Percentiles rank a stretch among this genome's conserved stretches.
Conservation (phyloP, 805 yeast species). For the Saitoella complicata region DNA sequence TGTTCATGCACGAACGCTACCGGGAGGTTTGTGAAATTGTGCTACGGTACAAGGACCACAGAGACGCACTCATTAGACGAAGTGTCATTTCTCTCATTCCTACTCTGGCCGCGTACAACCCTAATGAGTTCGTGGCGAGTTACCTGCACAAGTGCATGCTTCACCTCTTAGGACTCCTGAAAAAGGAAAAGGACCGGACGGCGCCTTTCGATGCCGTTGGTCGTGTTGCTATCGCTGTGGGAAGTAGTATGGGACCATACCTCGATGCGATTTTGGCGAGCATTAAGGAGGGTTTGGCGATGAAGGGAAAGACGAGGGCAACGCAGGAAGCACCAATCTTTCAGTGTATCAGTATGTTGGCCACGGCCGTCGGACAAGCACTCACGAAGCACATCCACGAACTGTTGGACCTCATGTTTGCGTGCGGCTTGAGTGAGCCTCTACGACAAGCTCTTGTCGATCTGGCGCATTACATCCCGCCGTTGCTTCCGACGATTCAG, state of each 20-base stretch:
- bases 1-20: conserved; percentile 52
- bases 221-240: conserved; percentile 58
- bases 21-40: conserved; percentile 65
- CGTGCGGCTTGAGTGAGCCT: conserved; percentile 69
- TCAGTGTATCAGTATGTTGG: conserved; percentile 73
- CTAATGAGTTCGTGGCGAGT: conserved; percentile 56
- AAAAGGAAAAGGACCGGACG: conserved; percentile 58
- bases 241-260: conserved; percentile 72
- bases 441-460: conserved; percentile 61
- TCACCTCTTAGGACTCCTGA: conserved; percentile 62
- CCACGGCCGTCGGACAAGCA: conserved; percentile 84
- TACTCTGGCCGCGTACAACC: conserved; percentile 60
- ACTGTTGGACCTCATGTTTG: conserved; percentile 58
- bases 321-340: conserved; percentile 75
- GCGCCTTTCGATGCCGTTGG: conserved; percentile 72
- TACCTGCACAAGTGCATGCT: conserved; percentile 67
- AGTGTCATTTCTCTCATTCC: conserved; percentile 81
- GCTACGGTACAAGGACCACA: conserved; percentile 58
- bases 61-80: conserved; percentile 55
- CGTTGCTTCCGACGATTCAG: conserved; percentile 57
- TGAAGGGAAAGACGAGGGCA: conserved; percentile 42
- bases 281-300: conserved; percentile 59
- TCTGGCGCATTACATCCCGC: conserved; percentile 59
- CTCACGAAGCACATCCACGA: conserved; percentile 74
- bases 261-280: conserved; percentile 75